Base-by-base conservation (phyloP, 1,284 basidiomycete species). In the Cerioporus squamosus region DNA sequence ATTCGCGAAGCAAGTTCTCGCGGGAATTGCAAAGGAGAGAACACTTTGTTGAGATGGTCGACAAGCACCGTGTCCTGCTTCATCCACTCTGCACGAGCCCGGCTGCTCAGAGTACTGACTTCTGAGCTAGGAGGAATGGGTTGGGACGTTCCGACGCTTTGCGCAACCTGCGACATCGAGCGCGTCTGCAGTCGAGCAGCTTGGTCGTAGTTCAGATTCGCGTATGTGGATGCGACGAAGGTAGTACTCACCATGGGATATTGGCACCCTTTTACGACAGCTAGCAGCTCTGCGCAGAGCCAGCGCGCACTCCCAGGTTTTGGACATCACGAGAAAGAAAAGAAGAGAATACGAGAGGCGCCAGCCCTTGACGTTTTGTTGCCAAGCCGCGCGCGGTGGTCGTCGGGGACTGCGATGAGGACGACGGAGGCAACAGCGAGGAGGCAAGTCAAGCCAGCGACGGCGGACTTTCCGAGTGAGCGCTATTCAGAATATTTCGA, bases 11-110 rank as follows among this genome's bases (percentile, higher is more conserved):
- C 87, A 39, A 91, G 78, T 62, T 90, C 86, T 8, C 78, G 76
- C 7, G 88, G 83, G 70, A 93, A 93, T 51, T 83, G 75, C 51
- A 93, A 75, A 20, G 87, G 82, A 9, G 81, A 74, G 66, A 93
- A 90, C 33, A 89, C 72, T 29, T 75, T 72, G 65, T 83, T 77
- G n/a, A 91, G 74, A 68, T 91, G 85, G 42, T 79, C 73, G 24
- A 80, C 70, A 44, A 86, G 78, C 17, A 51, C 38, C 9, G 57
- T 51, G 42, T 64, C 62, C 42, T 64, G 52, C 31, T 51, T 48
- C 40, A 36, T 49, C 59, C 59, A 64, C 17, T 64, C 52, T 24
- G 54, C 59, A n/a, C 53, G 54, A 47, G 53, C 46, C 55, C 46
- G 58, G 51, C 54, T 56, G 33, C 33, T 23, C 18, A 39, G 5